phyloP scores from a whole-genome alignment of 2,329 filamentous ascomycete species.

The Nemania sp. region DNA sequence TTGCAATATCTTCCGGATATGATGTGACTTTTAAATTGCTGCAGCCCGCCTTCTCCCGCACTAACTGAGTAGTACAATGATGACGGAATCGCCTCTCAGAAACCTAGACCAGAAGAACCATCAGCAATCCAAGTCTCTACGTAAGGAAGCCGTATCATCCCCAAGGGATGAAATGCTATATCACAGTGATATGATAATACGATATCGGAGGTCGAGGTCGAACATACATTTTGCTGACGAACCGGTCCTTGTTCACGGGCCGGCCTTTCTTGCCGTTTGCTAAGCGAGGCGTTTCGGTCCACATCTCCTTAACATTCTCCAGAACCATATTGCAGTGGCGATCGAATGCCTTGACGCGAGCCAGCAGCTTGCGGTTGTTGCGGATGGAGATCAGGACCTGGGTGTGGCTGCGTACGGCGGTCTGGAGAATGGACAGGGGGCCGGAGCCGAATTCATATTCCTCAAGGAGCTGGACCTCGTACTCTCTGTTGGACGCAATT shows the following conservation, averaged over 20 bases:
- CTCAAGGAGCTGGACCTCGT: conserved; percentile 65
- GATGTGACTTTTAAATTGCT: conserved; percentile 8
- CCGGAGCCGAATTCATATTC: conserved; percentile 80
- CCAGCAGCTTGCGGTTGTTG: conserved; percentile 97
- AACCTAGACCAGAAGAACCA: conserved; percentile 60
- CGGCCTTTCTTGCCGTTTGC: conserved; percentile 86
- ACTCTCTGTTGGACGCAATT: conserved; percentile 45
- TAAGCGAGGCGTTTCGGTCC: conserved; percentile 88
- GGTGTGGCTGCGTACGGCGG: conserved; percentile 89
- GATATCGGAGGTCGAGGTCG: not conserved
- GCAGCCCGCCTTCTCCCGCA: conserved; percentile 2
- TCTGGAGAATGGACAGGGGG: conserved; percentile 92
- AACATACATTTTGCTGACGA: conserved; percentile 92
- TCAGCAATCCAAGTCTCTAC: conserved; percentile 16
- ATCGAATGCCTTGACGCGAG: conserved; percentile 97
- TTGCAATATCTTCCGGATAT: conserved; percentile 7
- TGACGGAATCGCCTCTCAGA: conserved; percentile 83
- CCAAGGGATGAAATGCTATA: not conserved
- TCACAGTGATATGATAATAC: no score
- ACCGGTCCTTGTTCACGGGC: conserved; percentile 95
- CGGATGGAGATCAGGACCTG: conserved; percentile 97
- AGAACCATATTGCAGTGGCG: conserved; percentile 99
- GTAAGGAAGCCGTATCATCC: not conserved
- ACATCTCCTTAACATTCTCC: conserved; percentile 99
- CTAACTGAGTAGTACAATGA: conserved; percentile 82